A percentile compares a stretch with the other conserved stretches of the same genome.
Evolutionary conservation across 768 basidiomycete species (phyloP).

Genomic region (Gymnopilus dilepis): DNA sequence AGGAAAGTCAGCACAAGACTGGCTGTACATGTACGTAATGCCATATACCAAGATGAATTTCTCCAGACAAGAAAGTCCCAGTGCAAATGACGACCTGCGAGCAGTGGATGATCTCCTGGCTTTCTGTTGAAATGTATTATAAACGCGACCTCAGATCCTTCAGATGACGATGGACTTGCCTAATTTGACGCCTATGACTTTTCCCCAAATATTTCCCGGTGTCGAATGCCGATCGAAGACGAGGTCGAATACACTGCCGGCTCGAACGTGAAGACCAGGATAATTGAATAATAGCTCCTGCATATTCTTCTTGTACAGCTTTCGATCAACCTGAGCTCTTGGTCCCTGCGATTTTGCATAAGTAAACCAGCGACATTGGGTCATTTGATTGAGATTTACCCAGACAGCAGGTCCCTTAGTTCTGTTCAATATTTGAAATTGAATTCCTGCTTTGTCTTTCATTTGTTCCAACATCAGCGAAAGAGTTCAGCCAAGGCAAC

Average conservation of each 20-base stretch:
- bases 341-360: slow-evolving; percentile 64
- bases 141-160: neutral
- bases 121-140: slow-evolving; percentile 49
- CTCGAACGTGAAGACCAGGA: slow-evolving; percentile 68
- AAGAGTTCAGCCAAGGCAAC: neutral
- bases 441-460: slow-evolving; percentile 85
- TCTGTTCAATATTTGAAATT: slow-evolving; percentile 85
- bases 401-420: slow-evolving; percentile 91
- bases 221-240: slow-evolving; percentile 57
- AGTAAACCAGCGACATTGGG: no score
- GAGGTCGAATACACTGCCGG: slow-evolving; percentile 82
- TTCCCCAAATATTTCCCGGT: slow-evolving; percentile 51
- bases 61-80: slow-evolving; percentile 89
- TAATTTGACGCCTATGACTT: slow-evolving; percentile 68
- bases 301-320: slow-evolving; percentile 83
- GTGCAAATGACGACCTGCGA: slow-evolving; percentile 88
- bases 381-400: no score
- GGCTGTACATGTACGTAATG: neutral
- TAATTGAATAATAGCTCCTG: slow-evolving; percentile 70
- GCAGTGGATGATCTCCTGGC: slow-evolving; percentile 76
- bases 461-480: neutral
- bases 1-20: neutral
- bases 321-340: slow-evolving; percentile 87
- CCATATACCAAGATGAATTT: slow-evolving; percentile 86
- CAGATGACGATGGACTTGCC: slow-evolving; percentile 42